Base-by-base conservation (phyloP, 495 filamentous ascomycete genomes). In the Neurospora terricola region DNA sequence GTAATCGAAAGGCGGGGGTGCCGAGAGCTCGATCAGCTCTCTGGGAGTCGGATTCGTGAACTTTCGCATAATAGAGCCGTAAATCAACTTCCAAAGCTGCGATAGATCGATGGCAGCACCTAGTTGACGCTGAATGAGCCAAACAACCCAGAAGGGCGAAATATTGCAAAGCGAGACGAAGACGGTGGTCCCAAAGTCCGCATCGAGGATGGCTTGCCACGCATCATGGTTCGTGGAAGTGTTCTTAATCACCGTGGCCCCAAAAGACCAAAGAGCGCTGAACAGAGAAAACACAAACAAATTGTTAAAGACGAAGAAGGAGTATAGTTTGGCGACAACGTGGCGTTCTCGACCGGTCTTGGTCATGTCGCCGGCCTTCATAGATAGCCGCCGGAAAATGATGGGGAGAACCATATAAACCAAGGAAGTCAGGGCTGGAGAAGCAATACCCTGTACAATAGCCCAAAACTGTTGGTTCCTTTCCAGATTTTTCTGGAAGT, bases 281-380 rank as follows among this genome's bases (percentile, higher is more conserved):
- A 99, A 99, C 21, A 97, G 82, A 23, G 94, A 96, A 83, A 98
- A 98, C 73, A 98, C 90, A 76, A 98, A 82, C 68, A 98, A 83
- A 79, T 98, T 98, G 85, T 99, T 99, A 87, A 99, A 93, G 68
- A 98, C 89, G 83, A 98, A 98, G 83, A 99, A 99, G 16, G 93
- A 86, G 80, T 97, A 99, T 3, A 99, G 87, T 78, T 97, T 96
- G 70, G 89, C 88, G 37, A 94, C 88, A 75, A 99, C 96, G 80
- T 98, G 94, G n/a, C 93, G 88, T 76, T 99, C 96, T 40, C 96
- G 89, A 23, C 92, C 92, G 4, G 94, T 96, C 80, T 98, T 98
- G 45, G 93, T 96, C 73, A 89, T 86, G 80, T 98, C 95, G 73
- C 96, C 96, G 27, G 90, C 91, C 73, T 85, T 85, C 59, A 93